Conservation (phyloP, 169 alveolate genomes). For the Blepharisma undulans region DNA sequence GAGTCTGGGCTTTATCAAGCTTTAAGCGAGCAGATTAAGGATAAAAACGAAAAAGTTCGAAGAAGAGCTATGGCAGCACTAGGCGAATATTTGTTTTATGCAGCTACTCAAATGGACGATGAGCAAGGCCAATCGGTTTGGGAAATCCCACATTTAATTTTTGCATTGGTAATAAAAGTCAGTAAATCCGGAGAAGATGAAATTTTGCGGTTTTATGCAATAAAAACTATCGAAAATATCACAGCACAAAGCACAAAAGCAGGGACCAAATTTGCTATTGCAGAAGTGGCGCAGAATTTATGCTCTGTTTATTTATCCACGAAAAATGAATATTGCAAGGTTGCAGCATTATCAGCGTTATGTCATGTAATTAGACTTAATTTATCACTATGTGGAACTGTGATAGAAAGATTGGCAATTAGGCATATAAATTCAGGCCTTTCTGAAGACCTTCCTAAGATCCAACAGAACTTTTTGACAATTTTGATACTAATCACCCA, state of each 20-base stretch:
- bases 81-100: conserved; percentile 90
- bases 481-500: conserved; percentile 53
- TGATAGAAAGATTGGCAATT: conserved; percentile 57
- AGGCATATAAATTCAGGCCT: conserved; percentile 18
- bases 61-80: conserved; percentile 87
- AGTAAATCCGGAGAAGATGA: conserved; percentile 72
- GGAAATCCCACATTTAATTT: conserved; percentile 66
- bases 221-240: conserved; percentile 86
- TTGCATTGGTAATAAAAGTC: conserved; percentile 56
- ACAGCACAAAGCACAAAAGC: conserved; percentile 70
- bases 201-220: conserved; percentile 77
- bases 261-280: conserved; percentile 69
- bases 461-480: conserved; percentile 72
- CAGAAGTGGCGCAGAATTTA: conserved; percentile 44
- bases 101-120: conserved; percentile 88
- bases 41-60: conserved; percentile 75
- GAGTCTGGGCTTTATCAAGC: conserved; percentile 72
- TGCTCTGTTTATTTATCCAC: conserved; percentile 19
- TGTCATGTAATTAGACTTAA: conserved; percentile 66
- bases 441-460: conserved; percentile 57
- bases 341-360: conserved; percentile 65
- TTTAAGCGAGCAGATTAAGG: conserved; percentile 68
- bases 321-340: conserved; percentile 55
- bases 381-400: conserved; percentile 44
- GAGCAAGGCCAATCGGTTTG: conserved; percentile 80